Evolutionary conservation across 768 basidiomycete genomes (phyloP).

Genomic region (Fistulinella prunicolor): DNA sequence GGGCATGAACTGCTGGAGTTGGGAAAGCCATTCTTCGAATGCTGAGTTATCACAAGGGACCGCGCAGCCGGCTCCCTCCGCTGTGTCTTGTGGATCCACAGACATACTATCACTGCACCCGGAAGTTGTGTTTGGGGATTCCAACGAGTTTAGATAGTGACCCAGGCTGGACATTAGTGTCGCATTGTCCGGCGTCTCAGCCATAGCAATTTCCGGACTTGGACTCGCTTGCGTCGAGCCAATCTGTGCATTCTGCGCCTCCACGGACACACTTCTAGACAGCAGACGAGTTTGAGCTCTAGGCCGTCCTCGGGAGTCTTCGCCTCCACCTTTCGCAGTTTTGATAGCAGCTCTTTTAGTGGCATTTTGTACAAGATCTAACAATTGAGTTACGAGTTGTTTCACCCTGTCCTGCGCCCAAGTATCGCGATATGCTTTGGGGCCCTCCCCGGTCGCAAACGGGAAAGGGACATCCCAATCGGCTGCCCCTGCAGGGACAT

Average conservation of each 20-base stretch:
- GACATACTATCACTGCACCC: constrained; percentile 8
- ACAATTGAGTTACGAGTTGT: constrained; percentile 58
- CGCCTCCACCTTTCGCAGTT: constrained; percentile 22
- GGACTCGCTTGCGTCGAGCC: not conserved
- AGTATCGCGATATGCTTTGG: constrained; percentile 54
- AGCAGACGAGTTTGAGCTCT: constrained; percentile 33
- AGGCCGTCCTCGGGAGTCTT: constrained; percentile 19
- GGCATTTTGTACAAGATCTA: constrained; percentile 58
- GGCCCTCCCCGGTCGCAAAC: constrained; percentile 68
- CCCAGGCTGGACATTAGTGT: constrained; percentile 25
- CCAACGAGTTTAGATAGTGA: constrained; percentile 39
- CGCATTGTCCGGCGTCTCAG: not conserved
- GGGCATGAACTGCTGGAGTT: constrained; percentile 45
- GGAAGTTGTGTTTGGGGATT: constrained; percentile 18
- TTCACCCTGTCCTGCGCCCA: constrained; percentile 68
- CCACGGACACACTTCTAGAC: constrained; percentile 29
- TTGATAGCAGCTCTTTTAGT: constrained; percentile 59
- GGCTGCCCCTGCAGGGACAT: constrained; percentile 73
- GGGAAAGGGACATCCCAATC: constrained; percentile 87
- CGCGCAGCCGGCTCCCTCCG: constrained; percentile 7
- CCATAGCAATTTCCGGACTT: not conserved
- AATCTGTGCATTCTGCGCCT: constrained; percentile 3
- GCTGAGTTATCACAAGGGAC: constrained; percentile 35
- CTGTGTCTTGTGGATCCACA: constrained; percentile 7
- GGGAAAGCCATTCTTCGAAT: constrained; percentile 51